These are phyloP conservation scores for Cutaneotrichosporon curvatum DNA, from an alignment of 1,284 basidiomycete species.

Conservation along the genomic window DNA sequence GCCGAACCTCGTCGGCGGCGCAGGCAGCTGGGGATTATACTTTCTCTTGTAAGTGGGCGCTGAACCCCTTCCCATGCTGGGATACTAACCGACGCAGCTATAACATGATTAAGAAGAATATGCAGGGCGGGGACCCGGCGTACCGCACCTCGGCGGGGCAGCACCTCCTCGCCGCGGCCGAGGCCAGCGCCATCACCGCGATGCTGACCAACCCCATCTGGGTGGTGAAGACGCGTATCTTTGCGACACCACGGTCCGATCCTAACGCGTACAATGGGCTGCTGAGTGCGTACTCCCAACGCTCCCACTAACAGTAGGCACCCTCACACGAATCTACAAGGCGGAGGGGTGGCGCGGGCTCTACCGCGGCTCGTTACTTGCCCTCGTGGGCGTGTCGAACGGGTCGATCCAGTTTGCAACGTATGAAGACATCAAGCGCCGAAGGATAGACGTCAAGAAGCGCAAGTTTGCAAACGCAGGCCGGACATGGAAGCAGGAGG, in stretches of 20 bases:
- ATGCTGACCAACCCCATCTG: conserved; percentile 96
- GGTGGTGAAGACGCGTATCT: conserved; percentile 98
- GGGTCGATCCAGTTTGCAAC: conserved; percentile 94
- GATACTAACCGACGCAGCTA: conserved; percentile 58
- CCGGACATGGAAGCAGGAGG: conserved; percentile 58
- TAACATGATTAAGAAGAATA: conserved; percentile 79
- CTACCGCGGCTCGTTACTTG: conserved; percentile 81
- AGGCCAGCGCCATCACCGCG: conserved; percentile 91
- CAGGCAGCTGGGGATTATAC: conserved; percentile 96
- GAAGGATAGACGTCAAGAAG: conserved; percentile 71
- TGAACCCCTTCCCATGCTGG: background rate
- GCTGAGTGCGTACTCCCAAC: conserved; percentile 55
- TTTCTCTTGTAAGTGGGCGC: conserved; percentile 77
- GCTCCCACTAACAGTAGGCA: conserved; percentile 2
- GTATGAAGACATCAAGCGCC: conserved; percentile 91
- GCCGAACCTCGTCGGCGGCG: conserved; percentile 90
- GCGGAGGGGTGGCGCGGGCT: conserved; percentile 74
- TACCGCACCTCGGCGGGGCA: conserved; percentile 61
- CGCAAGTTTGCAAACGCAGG: conserved; percentile 57
- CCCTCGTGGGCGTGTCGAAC: conserved; percentile 87
- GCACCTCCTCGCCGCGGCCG: conserved; percentile 82
- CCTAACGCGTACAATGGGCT: conserved; percentile 68
- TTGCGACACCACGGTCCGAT: conserved; percentile 65
- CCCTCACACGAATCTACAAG: conserved; percentile 51
- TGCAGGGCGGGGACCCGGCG: conserved; percentile 44